Conservation (phyloP, 208 protist species). For the Acanthamoeba triangularis region DNA sequence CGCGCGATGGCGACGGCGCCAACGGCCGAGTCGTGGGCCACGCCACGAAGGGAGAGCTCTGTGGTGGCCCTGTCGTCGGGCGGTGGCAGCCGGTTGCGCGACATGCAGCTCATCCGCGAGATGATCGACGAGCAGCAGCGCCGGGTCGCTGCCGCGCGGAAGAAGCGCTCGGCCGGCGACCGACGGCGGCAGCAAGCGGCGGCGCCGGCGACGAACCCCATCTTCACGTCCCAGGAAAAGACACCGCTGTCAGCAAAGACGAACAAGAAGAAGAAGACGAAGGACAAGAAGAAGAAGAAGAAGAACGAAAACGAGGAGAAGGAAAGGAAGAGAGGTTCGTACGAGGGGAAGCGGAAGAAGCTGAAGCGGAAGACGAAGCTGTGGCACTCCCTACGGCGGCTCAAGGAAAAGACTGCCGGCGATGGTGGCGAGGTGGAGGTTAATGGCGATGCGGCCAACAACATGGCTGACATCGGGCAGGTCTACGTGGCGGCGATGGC, state of each 20-base stretch:
- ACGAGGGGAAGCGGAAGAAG: not conserved
- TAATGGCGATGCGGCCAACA: no score
- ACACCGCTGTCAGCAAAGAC: not conserved
- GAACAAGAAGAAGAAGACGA: not conserved
- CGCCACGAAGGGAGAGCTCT: no score
- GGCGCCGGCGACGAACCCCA: not conserved
- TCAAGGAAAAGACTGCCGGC: not conserved
- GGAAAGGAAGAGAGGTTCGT: not conserved
- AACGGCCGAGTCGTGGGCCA: not conserved
- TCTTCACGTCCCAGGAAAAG: not conserved
- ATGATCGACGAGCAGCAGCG: not conserved
- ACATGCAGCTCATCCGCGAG: not conserved
- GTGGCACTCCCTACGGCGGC: not conserved
- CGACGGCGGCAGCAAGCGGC: not conserved
- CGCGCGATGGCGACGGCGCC: not conserved
- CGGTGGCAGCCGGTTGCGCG: not conserved
- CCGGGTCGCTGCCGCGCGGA: no score
- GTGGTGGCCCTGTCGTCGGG: not conserved
- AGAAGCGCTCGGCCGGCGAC: not conserved
- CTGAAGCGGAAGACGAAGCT: not conserved
- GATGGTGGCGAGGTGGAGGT: not conserved
- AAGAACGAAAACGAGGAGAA: not conserved
- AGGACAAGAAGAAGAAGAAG: not conserved
- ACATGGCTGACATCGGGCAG: no score
- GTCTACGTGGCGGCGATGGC: no score